Percentiles rank a stretch among this genome's conserved stretches.
Conservation (phyloP, 768 basidiomycete species). For the Mycena sanguinolenta region DNA sequence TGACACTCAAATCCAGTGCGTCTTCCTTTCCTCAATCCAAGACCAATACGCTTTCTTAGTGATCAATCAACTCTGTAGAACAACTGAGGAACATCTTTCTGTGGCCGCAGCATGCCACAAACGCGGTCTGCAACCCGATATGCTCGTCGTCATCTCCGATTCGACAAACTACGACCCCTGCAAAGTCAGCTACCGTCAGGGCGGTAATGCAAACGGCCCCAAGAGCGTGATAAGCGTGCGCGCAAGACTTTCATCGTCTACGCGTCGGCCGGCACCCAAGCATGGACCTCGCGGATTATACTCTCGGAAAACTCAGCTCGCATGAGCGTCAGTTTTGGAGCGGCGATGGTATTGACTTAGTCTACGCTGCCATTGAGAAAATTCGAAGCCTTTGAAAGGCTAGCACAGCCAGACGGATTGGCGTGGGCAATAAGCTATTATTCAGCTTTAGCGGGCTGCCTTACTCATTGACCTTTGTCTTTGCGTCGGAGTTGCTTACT, state of each 20-base stretch:
- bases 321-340: constrained; percentile 72
- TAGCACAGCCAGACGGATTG: not conserved
- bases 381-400: constrained; percentile 51
- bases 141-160: constrained; percentile 81
- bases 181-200: constrained; percentile 69
- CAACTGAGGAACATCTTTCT: constrained; percentile 84
- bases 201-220: constrained; percentile 84
- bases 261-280: constrained; percentile 73
- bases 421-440: not conserved
- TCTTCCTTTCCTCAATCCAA: constrained; percentile 16
- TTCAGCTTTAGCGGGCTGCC: not conserved
- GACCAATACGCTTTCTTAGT: not conserved
- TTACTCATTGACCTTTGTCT: not conserved
- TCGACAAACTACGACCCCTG: constrained; percentile 76
- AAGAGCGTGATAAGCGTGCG: constrained; percentile 77
- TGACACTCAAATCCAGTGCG: constrained; percentile 84
- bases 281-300: constrained; percentile 70
- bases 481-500: not conserved
- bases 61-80: constrained; percentile 54
- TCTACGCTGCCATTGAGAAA: constrained; percentile 69
- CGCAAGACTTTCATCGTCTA: constrained; percentile 77
- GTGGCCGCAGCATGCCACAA: constrained; percentile 68
- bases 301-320: constrained; percentile 69
- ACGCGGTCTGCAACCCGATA: constrained; percentile 55
- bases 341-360: constrained; percentile 71